phyloP scores from a whole-genome alignment of 495 filamentous ascomycete species.

The Oidiodendron maius region DNA sequence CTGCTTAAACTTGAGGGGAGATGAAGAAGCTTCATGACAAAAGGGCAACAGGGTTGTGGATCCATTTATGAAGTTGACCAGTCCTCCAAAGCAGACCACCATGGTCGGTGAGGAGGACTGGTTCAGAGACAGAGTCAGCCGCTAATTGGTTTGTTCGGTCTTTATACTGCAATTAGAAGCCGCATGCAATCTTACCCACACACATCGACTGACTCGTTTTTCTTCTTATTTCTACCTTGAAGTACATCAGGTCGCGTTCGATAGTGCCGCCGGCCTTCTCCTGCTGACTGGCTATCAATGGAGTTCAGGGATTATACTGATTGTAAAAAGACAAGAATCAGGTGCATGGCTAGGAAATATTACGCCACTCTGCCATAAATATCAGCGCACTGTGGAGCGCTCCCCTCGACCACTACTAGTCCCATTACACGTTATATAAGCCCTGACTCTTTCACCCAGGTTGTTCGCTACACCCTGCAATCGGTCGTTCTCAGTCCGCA shows the following conservation, averaged over 20 bases:
- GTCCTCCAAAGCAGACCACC: conserved; percentile 15
- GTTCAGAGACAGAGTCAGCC: conserved; percentile 18
- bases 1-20: conserved; percentile 15
- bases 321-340: conserved; percentile 22
- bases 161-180: conserved; percentile 25
- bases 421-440: conserved; percentile 23
- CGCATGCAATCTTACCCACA: conserved; percentile 19
- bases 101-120: conserved; percentile 10
- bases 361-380: conserved; percentile 22
- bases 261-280: conserved; percentile 16
- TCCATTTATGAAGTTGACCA: conserved; percentile 18
- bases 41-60: conserved; percentile 13
- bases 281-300: conserved; percentile 17
- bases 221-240: conserved; percentile 24
- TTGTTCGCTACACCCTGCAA: conserved; percentile 26
- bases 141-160: conserved; percentile 30
- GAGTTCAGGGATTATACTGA: conserved; percentile 21
- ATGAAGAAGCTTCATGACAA: conserved; percentile 13
- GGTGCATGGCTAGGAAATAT: conserved; percentile 21
- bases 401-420: conserved; percentile 16
- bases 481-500: conserved; percentile 27
- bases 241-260: conserved; percentile 18
- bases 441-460: conserved; percentile 25
- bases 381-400: conserved; percentile 22
- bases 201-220: conserved; percentile 16